These are phyloP conservation scores for Pouteria campechiana DNA, from an alignment of 179 eudicot species.

Conservation along the genomic window DNA sequence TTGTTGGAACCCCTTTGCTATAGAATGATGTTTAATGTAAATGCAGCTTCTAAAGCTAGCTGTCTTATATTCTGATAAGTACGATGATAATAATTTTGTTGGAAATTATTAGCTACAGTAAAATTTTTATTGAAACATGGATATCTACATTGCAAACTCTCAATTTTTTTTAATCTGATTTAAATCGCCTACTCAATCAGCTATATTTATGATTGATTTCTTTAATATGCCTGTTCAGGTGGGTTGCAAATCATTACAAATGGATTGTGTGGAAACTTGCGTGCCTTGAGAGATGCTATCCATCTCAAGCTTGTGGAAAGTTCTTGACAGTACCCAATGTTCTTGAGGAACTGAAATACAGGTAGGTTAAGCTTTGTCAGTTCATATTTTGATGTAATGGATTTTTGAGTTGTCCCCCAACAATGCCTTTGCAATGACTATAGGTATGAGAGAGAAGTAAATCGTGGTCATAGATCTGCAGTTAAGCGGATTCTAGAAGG, in stretches of 20 bases:
- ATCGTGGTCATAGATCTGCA: conserved; percentile 86
- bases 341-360: conserved; percentile 74
- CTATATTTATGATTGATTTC: neutral
- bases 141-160: no score
- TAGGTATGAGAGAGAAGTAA: conserved; percentile 95
- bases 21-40: no score
- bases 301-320: conserved; percentile 30
- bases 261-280: conserved; percentile 99
- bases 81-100: no score
- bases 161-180: no score
- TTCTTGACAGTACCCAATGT: conserved; percentile 54
- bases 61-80: no score
- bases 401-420: conserved; percentile 1
- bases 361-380: conserved; percentile 24
- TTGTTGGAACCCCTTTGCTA: no score
- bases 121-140: no score
- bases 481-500: conserved; percentile 82
- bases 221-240: conserved; percentile 28
- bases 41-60: no score
- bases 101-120: no score
- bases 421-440: conserved; percentile 6
- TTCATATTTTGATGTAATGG: neutral
- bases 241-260: conserved; percentile 94
- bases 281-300: conserved; percentile 69
- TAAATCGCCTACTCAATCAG: no score